Evolutionary conservation across 2,329 filamentous ascomycete genomes (phyloP).

Genomic region (Pseudodiploospora longispora): DNA sequence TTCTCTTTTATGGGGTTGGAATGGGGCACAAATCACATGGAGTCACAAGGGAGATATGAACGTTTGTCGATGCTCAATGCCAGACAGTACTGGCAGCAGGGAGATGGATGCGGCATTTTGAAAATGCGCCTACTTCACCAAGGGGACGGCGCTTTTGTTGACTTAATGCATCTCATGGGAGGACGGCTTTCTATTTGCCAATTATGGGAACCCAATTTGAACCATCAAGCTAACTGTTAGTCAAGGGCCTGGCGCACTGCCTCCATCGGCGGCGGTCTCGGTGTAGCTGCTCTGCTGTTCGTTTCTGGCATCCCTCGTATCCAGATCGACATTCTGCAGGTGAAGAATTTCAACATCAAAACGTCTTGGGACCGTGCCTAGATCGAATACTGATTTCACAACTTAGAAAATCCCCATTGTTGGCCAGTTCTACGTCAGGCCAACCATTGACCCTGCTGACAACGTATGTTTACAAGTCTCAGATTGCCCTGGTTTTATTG

Average conservation of each 20-base stretch:
- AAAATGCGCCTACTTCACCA: too few relatives aligned
- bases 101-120: too few relatives aligned
- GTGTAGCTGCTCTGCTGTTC: conserved; percentile 51
- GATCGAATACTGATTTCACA: background rate
- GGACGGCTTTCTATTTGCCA: too few relatives aligned
- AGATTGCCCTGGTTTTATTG: too few relatives aligned
- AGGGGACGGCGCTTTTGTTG: too few relatives aligned
- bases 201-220: background rate
- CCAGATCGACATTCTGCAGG: conserved; percentile 50
- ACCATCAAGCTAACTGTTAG: background rate
- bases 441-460: conserved; percentile 51
- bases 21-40: background rate
- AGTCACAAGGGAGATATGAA: too few relatives aligned
- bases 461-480: conserved; percentile 41
- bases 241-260: conserved; percentile 29
- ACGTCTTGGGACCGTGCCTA: background rate
- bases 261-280: conserved; percentile 49
- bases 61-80: too few relatives aligned
- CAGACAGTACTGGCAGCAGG: too few relatives aligned
- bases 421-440: conserved; percentile 41
- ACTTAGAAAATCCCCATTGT: conserved; percentile 48
- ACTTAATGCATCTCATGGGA: too few relatives aligned
- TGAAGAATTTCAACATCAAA: conserved; percentile 20
- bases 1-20: background rate
- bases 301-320: conserved; percentile 55